Evolutionary conservation across 345 rosid species (phyloP).

Genomic region (Aquilaria yunnanensis): DNA sequence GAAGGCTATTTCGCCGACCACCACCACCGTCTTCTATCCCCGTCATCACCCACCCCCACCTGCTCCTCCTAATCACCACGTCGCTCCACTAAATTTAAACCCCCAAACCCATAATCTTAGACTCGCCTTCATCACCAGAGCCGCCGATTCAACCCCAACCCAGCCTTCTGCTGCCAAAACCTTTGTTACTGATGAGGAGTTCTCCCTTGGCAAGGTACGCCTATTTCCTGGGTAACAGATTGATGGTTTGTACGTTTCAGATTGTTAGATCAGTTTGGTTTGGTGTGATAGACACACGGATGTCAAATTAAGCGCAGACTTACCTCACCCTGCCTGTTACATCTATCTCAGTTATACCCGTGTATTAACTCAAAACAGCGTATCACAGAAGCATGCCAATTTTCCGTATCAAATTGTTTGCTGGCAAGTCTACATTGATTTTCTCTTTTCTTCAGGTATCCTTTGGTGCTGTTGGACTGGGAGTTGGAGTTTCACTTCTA

Average conservation of each 20-base stretch:
- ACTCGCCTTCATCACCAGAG: constrained; percentile 29
- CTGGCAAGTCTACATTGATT: no score
- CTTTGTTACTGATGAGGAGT: constrained; percentile 61
- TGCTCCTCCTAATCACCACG: constrained; percentile 11
- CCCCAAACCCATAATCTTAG: constrained; percentile 15
- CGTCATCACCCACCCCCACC: constrained; percentile 18
- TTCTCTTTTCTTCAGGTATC: constrained; percentile 53
- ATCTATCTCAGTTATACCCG: no score
- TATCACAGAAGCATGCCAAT: no score
- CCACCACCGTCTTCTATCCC: constrained; percentile 25
- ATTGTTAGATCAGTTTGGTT: background rate
- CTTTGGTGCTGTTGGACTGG: constrained; percentile 83
- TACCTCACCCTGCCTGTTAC: no score
- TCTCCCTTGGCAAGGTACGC: constrained; percentile 75
- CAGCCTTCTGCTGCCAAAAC: constrained; percentile 45
- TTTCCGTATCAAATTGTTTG: no score
- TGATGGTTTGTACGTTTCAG: background rate
- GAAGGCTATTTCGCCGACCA: constrained; percentile 26
- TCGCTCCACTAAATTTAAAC: constrained; percentile 5
- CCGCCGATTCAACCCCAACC: constrained; percentile 54
- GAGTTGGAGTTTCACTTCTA: constrained; percentile 70
- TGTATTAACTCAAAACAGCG: no score
- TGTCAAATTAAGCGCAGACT: no score
- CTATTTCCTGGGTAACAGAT: background rate
- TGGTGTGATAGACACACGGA: no score